A percentile compares a stretch with the other conserved stretches of the same genome.
Conservation (phyloP, 1,284 basidiomycete species). For the Cerrena zonata region DNA sequence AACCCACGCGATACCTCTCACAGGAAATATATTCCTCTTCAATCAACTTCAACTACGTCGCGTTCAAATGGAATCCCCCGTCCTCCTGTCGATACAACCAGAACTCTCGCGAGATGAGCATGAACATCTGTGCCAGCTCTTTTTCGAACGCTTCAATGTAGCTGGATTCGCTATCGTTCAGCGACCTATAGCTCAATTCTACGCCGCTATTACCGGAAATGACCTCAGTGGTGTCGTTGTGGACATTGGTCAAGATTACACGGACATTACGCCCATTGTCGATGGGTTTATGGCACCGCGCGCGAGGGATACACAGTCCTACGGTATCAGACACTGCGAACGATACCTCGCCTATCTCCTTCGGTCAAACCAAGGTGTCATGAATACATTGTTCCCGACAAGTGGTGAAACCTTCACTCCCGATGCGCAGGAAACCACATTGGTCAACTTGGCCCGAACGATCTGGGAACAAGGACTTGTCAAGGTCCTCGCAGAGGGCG, state of each 20-base stretch:
- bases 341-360: slow-evolving; percentile 70
- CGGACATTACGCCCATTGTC: slow-evolving; percentile 74
- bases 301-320: slow-evolving; percentile 50
- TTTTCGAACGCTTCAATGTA: slow-evolving; percentile 94
- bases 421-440: slow-evolving; percentile 40
- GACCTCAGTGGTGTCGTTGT: slow-evolving; percentile 76
- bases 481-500: slow-evolving; percentile 67
- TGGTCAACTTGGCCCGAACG: slow-evolving; percentile 55
- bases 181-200: slow-evolving; percentile 79
- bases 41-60: slow-evolving; percentile 71
- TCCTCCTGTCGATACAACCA: slow-evolving; percentile 68
- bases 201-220: slow-evolving; percentile 56
- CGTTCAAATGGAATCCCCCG: slow-evolving; percentile 82
- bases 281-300: slow-evolving; percentile 69
- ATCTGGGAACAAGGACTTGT: slow-evolving; percentile 59
- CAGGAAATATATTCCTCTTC: slow-evolving; percentile 85
- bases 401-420: slow-evolving; percentile 38
- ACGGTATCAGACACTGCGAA: slow-evolving; percentile 76
- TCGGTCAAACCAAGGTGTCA: slow-evolving; percentile 58
- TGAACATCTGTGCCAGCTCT: slow-evolving; percentile 78
- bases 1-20: background rate
- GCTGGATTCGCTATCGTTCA: slow-evolving; percentile 82
- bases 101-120: slow-evolving; percentile 69
- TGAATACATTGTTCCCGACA: slow-evolving; percentile 55
- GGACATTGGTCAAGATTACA: slow-evolving; percentile 75